Conservation (phyloP, 2,329 filamentous ascomycete genomes). For the Fusarium fujikuroi region DNA sequence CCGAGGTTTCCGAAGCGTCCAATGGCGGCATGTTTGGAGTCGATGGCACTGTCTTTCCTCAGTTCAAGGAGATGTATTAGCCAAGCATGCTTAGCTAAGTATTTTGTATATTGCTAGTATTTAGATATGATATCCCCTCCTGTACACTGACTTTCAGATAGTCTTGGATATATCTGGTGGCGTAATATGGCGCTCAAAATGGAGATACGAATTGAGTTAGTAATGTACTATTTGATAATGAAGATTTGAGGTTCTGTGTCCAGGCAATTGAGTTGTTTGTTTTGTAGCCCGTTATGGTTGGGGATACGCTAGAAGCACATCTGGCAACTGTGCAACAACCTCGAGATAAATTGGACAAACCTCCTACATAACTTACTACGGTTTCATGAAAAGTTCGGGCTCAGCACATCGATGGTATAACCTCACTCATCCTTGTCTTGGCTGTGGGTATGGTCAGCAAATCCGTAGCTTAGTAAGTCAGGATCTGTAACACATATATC, state of each 20-base stretch:
- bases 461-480: conserved; percentile 8
- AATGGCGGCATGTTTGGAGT: conserved; percentile 37
- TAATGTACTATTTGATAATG: not conserved
- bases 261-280: not conserved
- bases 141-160: not conserved
- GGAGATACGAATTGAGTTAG: not conserved
- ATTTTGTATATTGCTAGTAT: not conserved
- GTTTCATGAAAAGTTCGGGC: not conserved
- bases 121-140: conserved; percentile 12
- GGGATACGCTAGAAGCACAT: not conserved
- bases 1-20: conserved; percentile 40
- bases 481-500: not conserved
- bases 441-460: not conserved
- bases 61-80: conserved; percentile 54
- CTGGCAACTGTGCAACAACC: no score
- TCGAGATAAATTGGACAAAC: not conserved
- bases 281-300: not conserved
- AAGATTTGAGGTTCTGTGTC: not conserved
- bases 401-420: not conserved
- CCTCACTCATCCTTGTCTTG: not conserved
- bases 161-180: not conserved
- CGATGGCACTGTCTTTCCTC: conserved; percentile 51
- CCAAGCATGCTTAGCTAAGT: not conserved
- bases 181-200: not conserved
- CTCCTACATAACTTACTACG: no score